Evolutionary conservation across 169 alveolate species (phyloP), one percentile per base, ranked within the genome.

Genomic region (Plasmodium fragile): DNA sequence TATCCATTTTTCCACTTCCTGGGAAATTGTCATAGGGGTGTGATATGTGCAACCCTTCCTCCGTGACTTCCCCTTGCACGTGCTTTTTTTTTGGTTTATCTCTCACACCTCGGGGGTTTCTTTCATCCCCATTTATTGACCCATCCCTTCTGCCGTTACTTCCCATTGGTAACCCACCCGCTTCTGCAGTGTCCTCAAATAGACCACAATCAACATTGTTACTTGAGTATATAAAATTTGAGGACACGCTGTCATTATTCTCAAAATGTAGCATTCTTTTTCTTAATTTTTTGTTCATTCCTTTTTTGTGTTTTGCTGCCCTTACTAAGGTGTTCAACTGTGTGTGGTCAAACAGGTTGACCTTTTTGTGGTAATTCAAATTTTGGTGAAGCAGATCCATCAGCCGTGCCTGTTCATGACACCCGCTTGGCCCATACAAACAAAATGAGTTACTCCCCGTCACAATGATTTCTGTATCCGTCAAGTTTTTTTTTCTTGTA

Each of bases 391-490:
- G 75, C 36, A 65, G 75, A 65, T 65, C 41, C 75, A 65, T 65
- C 22, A 25, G 30, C 6, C 75, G 75, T 18, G 75, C 22, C 34
- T 65, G 30, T 25, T 22, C 75, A 65, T 65, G 75, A 22, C 6
- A 18, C 8, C 32, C 52, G 32, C 75, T 43, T 52, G 25, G 4
- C 34, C 45, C 36, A 82, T 82, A 82, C 16, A 30, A 18, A 11
- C n/a, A n/a, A 34, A 82, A 82, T 36, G 72, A 6, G 34, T 69
- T 39, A 52, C n/a, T 5, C 32, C 52, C 75, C 32, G 36, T 81
- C 5, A 13, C 69, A 82, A 18, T 70, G 34, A 82, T 53, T 41
- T 82, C 92, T 7, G 82, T 82, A 22, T 82, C 92, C 30, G 92
- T 36, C n/a, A 22, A 22, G 36, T 36, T 82, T 53, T 81, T 55